These are phyloP conservation scores for Monosporascus sp. DNA, from an alignment of 2,329 filamentous ascomycete species.

Conservation along the genomic window DNA sequence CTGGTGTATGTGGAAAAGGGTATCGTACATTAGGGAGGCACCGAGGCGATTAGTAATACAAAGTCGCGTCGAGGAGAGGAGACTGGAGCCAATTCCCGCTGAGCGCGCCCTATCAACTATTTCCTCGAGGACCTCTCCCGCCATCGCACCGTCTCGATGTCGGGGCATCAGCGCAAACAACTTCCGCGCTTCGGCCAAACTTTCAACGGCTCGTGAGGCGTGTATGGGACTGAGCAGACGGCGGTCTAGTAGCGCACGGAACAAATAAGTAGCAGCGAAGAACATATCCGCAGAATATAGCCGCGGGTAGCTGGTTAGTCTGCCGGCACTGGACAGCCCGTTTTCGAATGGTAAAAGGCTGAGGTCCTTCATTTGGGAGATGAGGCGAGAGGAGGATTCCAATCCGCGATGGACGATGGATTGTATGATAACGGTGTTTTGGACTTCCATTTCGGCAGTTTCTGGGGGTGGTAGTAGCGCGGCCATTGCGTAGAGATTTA, in stretches of 20 bases:
- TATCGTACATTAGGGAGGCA: slow-evolving; percentile 10
- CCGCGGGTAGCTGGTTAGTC: neutral
- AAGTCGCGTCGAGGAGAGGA: slow-evolving; percentile 1
- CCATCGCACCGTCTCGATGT: neutral
- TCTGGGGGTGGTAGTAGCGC: slow-evolving; percentile 1
- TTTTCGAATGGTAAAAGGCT: neutral
- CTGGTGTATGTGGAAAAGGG: neutral
- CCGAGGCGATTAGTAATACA: slow-evolving; percentile 6
- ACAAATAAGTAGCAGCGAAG: slow-evolving; percentile 8
- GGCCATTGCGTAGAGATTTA: slow-evolving; percentile 5
- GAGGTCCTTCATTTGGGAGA: slow-evolving; percentile 2
- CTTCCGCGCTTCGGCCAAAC: slow-evolving; percentile 2
- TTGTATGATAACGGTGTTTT: slow-evolving; percentile 1
- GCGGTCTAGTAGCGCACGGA: slow-evolving; percentile 3
- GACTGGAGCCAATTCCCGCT: neutral
- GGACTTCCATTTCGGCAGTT: neutral
- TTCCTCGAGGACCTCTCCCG: slow-evolving; percentile 1
- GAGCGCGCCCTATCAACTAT: slow-evolving; percentile 1
- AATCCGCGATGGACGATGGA: slow-evolving; percentile 5
- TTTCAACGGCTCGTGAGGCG: neutral
- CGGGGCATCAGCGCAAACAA: slow-evolving; percentile 4
- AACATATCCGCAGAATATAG: slow-evolving; percentile 6
- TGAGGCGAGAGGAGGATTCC: slow-evolving; percentile 3
- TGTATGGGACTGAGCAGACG: neutral
- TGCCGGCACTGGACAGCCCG: neutral